Conservation (phyloP, 2,329 filamentous ascomycete species). For the Aspergillus brunneoviolaceus region DNA sequence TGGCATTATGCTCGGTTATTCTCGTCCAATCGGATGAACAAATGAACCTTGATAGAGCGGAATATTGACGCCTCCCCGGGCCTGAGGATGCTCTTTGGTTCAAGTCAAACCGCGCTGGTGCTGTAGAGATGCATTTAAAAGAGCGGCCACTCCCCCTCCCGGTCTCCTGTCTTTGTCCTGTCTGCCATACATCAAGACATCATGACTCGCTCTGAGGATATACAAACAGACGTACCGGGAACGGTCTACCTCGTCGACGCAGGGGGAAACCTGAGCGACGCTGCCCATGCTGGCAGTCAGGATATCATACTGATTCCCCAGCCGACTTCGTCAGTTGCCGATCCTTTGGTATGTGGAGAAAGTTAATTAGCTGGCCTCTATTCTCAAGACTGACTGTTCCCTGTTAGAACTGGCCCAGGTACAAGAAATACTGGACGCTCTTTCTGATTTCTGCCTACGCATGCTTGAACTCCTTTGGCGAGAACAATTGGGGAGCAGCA, state of each 20-base stretch:
- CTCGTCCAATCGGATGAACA: constrained; percentile 6
- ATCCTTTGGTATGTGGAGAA: constrained; percentile 26
- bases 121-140: neutral
- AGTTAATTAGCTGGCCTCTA: neutral
- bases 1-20: constrained; percentile 2
- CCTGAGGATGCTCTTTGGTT: neutral
- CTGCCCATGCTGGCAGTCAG: constrained; percentile 23
- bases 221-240: constrained; percentile 32
- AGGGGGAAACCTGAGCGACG: constrained; percentile 20
- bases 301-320: constrained; percentile 37
- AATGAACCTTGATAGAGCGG: neutral
- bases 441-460: constrained; percentile 43
- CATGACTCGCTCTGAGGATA: constrained; percentile 21
- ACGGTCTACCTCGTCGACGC: constrained; percentile 35
- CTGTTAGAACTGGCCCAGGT: constrained; percentile 32
- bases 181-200: neutral
- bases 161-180: neutral
- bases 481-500: constrained; percentile 44
- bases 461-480: constrained; percentile 43
- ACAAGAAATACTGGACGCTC: constrained; percentile 43
- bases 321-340: constrained; percentile 30
- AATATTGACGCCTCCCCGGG: neutral
- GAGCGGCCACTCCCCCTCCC: neutral
- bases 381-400: neutral
- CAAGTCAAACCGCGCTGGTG: neutral